These are phyloP conservation scores for Fusarium musae DNA, from an alignment of 2,329 filamentous ascomycete species.

Conservation along the genomic window DNA sequence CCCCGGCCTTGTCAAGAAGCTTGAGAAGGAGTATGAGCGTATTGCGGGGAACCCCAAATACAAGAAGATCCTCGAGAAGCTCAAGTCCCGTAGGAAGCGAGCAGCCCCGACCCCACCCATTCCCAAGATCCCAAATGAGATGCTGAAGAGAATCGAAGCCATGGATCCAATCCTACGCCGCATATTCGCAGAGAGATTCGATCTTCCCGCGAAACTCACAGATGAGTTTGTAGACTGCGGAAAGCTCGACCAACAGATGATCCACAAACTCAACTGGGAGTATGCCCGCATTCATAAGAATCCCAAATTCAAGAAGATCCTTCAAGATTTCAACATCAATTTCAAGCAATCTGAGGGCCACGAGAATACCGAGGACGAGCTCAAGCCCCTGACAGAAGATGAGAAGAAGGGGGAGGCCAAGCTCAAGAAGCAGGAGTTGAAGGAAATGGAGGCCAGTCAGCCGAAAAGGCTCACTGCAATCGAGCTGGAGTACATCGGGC, in stretches of 20 bases:
- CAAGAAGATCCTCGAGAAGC: background rate
- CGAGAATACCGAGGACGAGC: background rate
- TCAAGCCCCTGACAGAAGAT: background rate
- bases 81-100: background rate
- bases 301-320: background rate
- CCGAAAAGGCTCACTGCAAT: background rate
- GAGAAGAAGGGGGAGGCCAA: background rate
- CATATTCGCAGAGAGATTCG: background rate
- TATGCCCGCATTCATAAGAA: background rate
- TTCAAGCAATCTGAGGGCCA: background rate
- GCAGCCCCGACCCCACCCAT: background rate
- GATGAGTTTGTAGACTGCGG: background rate
- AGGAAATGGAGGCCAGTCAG: background rate
- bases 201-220: background rate
- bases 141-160: background rate
- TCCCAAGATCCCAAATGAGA: background rate
- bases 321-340: background rate
- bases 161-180: background rate
- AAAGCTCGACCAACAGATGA: background rate
- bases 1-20: background rate
- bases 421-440: background rate
- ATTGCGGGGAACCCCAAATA: background rate
- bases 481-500: background rate
- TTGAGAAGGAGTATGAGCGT: constrained; percentile 10
- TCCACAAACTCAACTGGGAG: constrained; percentile 5